Conservation (phyloP, 2,329 filamentous ascomycete genomes). For the Pyricularia sp. region DNA sequence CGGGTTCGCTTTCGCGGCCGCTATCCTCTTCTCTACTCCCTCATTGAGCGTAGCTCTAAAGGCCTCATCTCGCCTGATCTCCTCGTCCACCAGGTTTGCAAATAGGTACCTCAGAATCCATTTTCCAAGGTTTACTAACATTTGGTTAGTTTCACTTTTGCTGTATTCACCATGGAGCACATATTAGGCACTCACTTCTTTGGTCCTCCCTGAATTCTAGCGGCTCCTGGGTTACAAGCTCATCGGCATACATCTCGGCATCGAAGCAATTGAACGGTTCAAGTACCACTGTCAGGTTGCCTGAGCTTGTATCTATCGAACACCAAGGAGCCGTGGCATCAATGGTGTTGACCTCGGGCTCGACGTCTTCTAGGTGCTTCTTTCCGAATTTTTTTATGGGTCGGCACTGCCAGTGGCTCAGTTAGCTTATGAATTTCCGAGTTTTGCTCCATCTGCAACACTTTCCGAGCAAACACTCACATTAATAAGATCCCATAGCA, state of each 20-base stretch:
- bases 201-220: conserved; percentile 86
- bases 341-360: conserved; percentile 73
- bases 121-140: conserved; percentile 85
- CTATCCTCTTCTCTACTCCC: conserved; percentile 47
- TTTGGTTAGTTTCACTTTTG: background rate
- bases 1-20: conserved; percentile 44
- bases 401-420: conserved; percentile 50
- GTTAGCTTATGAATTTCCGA: background rate
- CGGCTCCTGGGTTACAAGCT: conserved; percentile 64
- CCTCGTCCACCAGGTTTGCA: conserved; percentile 78
- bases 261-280: conserved; percentile 97
- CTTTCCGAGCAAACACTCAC: conserved; percentile 32
- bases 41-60: conserved; percentile 63
- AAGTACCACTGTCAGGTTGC: conserved; percentile 79
- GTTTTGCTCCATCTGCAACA: background rate
- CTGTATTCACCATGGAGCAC: background rate
- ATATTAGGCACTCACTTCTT: conserved; percentile 55
- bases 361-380: conserved; percentile 85
- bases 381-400: conserved; percentile 91
- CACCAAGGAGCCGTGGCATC: conserved; percentile 96
- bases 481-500: conserved; percentile 88
- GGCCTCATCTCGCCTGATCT: conserved; percentile 70
- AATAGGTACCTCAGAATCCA: conserved; percentile 95
- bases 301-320: conserved; percentile 86
- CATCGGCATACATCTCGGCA: conserved; percentile 93